Conservation (phyloP, 148 eudicot species). For the Simmondsia chinensis region DNA sequence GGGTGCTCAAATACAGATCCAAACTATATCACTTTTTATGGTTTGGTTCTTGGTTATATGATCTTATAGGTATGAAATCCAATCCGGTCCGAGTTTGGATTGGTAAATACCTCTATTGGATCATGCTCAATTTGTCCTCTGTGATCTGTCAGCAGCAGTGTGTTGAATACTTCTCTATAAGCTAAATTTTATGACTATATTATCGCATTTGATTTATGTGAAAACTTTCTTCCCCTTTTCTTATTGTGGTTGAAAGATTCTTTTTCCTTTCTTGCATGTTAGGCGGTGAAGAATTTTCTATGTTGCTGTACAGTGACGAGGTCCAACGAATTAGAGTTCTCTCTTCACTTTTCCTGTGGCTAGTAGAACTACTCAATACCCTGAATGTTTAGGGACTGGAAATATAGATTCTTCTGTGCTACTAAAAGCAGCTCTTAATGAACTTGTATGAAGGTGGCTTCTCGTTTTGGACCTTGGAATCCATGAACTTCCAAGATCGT, state of each 20-base stretch:
- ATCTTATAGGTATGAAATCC: too few species aligned
- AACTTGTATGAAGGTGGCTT: constrained; percentile 52
- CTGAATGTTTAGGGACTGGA: constrained; percentile 13
- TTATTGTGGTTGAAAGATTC: background rate
- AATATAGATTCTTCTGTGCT: constrained; percentile 15
- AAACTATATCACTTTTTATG: too few species aligned
- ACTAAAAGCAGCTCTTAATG: constrained; percentile 30
- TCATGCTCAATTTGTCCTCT: too few species aligned
- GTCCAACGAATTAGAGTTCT: constrained; percentile 28
- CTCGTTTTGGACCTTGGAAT: constrained; percentile 39
- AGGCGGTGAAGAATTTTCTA: constrained; percentile 30
- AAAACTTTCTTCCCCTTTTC: background rate
- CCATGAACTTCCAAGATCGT: constrained; percentile 42
- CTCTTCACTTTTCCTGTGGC: constrained; percentile 47
- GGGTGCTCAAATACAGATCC: too few species aligned
- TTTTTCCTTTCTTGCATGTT: constrained; percentile 9
- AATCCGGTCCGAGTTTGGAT: too few species aligned
- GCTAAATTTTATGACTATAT: too few species aligned
- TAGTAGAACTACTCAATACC: constrained; percentile 32
- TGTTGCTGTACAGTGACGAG: constrained; percentile 28
- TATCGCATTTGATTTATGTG: background rate
- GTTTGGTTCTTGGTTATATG: too few species aligned
- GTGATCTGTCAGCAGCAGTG: too few species aligned
- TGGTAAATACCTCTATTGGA: too few species aligned
- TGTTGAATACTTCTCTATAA: too few species aligned